A percentile compares a stretch with the other conserved stretches of the same genome.
These are phyloP conservation scores for Saturnispora sanitii DNA, from an alignment of 805 yeast species.

Conservation along the genomic window DNA sequence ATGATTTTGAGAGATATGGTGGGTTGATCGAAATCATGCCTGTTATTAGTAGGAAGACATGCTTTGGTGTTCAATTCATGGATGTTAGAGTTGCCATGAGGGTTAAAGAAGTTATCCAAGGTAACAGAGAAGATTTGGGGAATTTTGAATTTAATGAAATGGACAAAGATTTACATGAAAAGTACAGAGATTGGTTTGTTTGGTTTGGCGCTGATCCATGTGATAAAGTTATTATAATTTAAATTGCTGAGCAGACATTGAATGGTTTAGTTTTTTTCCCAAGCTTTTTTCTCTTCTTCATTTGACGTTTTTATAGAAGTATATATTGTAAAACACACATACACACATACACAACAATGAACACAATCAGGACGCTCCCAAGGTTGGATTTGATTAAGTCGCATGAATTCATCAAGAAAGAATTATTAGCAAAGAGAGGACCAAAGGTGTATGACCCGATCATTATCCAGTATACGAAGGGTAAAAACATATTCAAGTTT, in stretches of 20 bases:
- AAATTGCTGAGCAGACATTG: neutral
- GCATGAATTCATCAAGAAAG: conserved; percentile 2
- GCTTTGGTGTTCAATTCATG: conserved; percentile 50
- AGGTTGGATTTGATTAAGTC: conserved; percentile 17
- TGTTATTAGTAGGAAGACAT: conserved; percentile 53
- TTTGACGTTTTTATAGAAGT: neutral
- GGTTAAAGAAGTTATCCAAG: conserved; percentile 41
- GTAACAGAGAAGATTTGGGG: conserved; percentile 1
- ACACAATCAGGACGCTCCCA: conserved; percentile 14
- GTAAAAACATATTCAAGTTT: conserved; percentile 30
- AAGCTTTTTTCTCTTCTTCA: neutral
- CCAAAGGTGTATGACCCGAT: conserved; percentile 5
- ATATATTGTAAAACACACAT: neutral
- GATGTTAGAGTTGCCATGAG: conserved; percentile 50
- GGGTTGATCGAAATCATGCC: conserved; percentile 52
- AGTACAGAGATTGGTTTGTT: conserved; percentile 51
- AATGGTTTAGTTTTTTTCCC: neutral
- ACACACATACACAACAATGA: neutral
- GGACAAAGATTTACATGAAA: conserved; percentile 13
- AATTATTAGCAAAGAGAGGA: conserved; percentile 6
- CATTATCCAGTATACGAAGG: conserved; percentile 14
- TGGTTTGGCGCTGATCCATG: conserved; percentile 62
- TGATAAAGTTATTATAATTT: conserved; percentile 31
- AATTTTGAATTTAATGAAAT: neutral
- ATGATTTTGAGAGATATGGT: conserved; percentile 51